These are phyloP conservation scores for Didymellaceae sp. DNA, from an alignment of 2,329 filamentous ascomycete species.

Conservation along the genomic window DNA sequence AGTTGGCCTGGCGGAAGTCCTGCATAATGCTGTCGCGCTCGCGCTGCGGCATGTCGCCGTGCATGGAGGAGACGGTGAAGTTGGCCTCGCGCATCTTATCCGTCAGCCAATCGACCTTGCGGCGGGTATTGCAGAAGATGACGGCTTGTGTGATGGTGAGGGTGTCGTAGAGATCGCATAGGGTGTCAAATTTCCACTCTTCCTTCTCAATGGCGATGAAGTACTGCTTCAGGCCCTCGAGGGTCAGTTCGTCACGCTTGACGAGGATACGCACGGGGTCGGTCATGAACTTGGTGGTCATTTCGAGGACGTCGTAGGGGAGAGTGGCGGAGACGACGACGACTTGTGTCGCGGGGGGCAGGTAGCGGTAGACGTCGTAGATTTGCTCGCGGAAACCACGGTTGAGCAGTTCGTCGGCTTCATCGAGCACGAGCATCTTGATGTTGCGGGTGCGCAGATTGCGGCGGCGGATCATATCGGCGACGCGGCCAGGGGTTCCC, in stretches of 20 bases:
- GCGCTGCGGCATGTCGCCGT: slow-evolving; percentile 98
- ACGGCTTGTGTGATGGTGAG: slow-evolving; percentile 98
- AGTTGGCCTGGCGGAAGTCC: slow-evolving; percentile 96
- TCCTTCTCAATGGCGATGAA: slow-evolving; percentile 99
- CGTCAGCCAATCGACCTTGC: slow-evolving; percentile 99
- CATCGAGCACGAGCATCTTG: slow-evolving; percentile 80
- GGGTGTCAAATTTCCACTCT: slow-evolving; percentile 99
- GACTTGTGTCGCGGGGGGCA: slow-evolving; percentile 96
- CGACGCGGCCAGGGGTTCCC: slow-evolving; percentile 93
- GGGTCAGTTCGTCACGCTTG: slow-evolving; percentile 97
- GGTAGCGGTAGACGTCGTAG: slow-evolving; percentile 97
- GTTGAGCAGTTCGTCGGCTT: slow-evolving; percentile 82
- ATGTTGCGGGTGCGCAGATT: slow-evolving; percentile 76
- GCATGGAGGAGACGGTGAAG: slow-evolving; percentile 98
- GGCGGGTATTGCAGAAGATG: slow-evolving; percentile 98
- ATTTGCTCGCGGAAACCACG: slow-evolving; percentile 98
- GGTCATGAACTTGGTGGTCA: slow-evolving; percentile 99
- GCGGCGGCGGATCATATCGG: slow-evolving; percentile 80
- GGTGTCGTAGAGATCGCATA: slow-evolving; percentile 98
- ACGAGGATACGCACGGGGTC: slow-evolving; percentile 95
- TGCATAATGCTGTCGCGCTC: slow-evolving; percentile 99
- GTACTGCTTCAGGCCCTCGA: slow-evolving; percentile 98
- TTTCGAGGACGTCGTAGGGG: slow-evolving; percentile 96
- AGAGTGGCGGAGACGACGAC: slow-evolving; percentile 96
- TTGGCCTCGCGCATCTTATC: slow-evolving; percentile 99